Base-by-base conservation (phyloP, 164 flowering plant genomes). In the Saururus chinensis region DNA sequence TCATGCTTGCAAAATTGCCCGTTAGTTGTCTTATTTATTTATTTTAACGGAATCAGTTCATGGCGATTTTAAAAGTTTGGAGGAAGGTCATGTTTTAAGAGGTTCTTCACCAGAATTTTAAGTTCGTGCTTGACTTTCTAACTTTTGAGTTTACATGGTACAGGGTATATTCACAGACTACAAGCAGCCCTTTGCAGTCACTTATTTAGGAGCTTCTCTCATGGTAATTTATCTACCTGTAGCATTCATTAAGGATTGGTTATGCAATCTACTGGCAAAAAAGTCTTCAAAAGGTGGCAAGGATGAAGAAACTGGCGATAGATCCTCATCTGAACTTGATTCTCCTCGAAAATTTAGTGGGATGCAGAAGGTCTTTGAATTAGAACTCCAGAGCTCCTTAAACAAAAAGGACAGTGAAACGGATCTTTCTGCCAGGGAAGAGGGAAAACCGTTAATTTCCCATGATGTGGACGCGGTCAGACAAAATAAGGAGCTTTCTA, bases 121-220 rank as follows among this genome's bases (percentile, higher is more conserved):
- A 30, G 2, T 30, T n/a, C 45, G 8, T 58, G 45, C 19, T 40
- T 35, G 17, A 40, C 13, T 22, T 52, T 52, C 45, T 49, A 14
- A 59, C 30, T 59, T 8, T 40, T n/a, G n/a, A n/a, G n/a, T n/a
- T 26, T 65, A 53, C 64, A 56, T 51, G 56, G 56, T 51, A 55
- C 92, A 92, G 96, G 92, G 64, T 53, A 89, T 89, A 55, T 92
- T 80, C 74, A 63, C 76, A 20, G 87, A 81, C 71, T 92, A 92
- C 67, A 88, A 84, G 73, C 97, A 92, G 69, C 98, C 98, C 58
- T 92, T 92, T 80, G 98, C 96, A 4, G 81, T 92, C 57, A 92
- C 98, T 51, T 92, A 88, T 77, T 83, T 92, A 65, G 98, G 98
- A 71, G 96, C 98, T 67, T 92, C 98, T 61, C 87, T 92, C 58